Base-by-base conservation (phyloP, 2,329 filamentous ascomycete genomes). In the Trichoderma sp. region DNA sequence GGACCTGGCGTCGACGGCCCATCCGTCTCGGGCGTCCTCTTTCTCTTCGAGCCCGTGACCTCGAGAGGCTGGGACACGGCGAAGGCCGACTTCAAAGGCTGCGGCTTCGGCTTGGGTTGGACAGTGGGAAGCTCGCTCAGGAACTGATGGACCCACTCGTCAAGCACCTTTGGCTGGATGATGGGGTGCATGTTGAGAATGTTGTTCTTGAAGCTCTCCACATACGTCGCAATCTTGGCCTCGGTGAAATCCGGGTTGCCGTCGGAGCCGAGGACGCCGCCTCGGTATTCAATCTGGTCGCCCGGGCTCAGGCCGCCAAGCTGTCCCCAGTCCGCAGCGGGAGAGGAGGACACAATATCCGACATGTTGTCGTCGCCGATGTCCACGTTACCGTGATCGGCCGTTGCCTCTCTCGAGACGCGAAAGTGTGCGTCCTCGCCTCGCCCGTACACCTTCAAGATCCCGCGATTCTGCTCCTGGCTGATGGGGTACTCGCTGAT, bases 401-500 rank as follows among this genome's bases (percentile, higher is more conserved):
- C 59, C 26, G 75, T 70, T 17, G 71, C 59, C 71, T 81, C 78
- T 64, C 77, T 79, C 7, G 56, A 65, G 1, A 77, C 76, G 41
- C 75, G 70, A 17, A 71, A 59, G 62, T 77, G 78, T 39, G 26
- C 80, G 39, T 90, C 91, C 76, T 96, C 92, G 3, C 93, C 93
- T 66, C 88, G 85, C 1, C 92, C 92, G 76, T 90, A 93, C 2
- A 94, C 80, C 26, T 90, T 86, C 47, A 96, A 80, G 7, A 91
- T 77, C 1, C 92, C 92, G 34, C 92, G 86, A 64, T 83, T 83
- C 72, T 91, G 86, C 75, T 96, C 93, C 60, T 88, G 82, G 30
- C 87, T 83, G 75, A 95, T 90, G 0, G 93, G 91, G 74, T 93
- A 96, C 69, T 90, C 85, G 63, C 86, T 85, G 28, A 88, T 82